Base-by-base conservation (phyloP, 139 green algal genomes). In the Picochlorum sp. region DNA sequence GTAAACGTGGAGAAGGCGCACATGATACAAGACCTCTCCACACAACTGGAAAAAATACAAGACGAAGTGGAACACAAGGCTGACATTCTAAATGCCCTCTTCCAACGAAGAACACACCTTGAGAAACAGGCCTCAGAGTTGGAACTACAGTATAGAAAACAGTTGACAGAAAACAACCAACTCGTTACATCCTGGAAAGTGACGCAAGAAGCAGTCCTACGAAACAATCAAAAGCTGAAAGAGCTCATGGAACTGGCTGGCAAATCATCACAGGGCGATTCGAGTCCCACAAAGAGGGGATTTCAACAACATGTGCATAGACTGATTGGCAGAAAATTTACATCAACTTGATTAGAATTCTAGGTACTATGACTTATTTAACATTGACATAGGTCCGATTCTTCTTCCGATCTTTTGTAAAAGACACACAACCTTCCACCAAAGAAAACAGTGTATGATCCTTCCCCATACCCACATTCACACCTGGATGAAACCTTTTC, bases 371-470 rank as follows among this genome's bases (percentile, higher is more conserved):
- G 24, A 28, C 24, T 28, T 28, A 28, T 54, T 54, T 54, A 21
- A 64, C 60, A 60, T 69, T 56, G 24, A 74, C 14, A 49, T 56
- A 70, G 18, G 69, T 67, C 41, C 68, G 20, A 37, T 73, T 78
- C 49, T 55, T 52, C 34, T 65, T 60, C 41, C 71, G 51, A 57
- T 76, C 61, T 1, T 67, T 66, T 34, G 49, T 58, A 62, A 95
- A 95, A 16, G 76, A 75, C 10, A 97, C 85, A 4, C 55, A 52
- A 1, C 90, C 90, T 6, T 82, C 69, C 4, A 80, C 60, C 10
- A 92, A 77, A 0, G 89, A 77, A 67, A 85, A 96, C 1, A 97
- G 63, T 2, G 90, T 97, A 75, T 97, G 91, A 74, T 97, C 90
- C 4, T 28, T 66, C 6, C 86, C 78, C 78, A 95, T 86, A 57